These are phyloP conservation scores for Epicoccum nigrum DNA, from an alignment of 2,329 filamentous ascomycete genomes.

Conservation along the genomic window DNA sequence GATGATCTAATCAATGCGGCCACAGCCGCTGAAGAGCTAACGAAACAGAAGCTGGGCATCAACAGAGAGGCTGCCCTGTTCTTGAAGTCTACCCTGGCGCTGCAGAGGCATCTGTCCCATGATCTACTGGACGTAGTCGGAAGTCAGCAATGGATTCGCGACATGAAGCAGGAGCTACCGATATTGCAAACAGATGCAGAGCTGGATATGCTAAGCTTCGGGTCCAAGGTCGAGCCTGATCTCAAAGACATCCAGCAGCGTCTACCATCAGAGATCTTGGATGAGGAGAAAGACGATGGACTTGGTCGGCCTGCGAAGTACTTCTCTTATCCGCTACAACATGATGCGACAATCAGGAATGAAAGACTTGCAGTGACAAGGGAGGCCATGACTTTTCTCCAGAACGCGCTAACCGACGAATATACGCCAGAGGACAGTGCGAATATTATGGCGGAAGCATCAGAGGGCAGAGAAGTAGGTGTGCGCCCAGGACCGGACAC, in stretches of 20 bases:
- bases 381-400: constrained; percentile 46
- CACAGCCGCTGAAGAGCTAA: constrained; percentile 18
- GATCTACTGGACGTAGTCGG: constrained; percentile 4
- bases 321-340: constrained; percentile 33
- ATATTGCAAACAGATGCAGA: constrained; percentile 54
- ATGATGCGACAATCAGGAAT: constrained; percentile 24
- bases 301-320: constrained; percentile 51
- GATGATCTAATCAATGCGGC: constrained; percentile 18
- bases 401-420: constrained; percentile 38
- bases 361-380: constrained; percentile 50
- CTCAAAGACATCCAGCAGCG: constrained; percentile 41
- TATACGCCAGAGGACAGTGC: constrained; percentile 30
- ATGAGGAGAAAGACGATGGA: constrained; percentile 52
- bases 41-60: constrained; percentile 37
- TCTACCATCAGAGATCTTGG: constrained; percentile 38
- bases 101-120: constrained; percentile 6
- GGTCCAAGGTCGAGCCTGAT: constrained; percentile 28
- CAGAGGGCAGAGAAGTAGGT: constrained; percentile 33
- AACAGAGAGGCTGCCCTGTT: constrained; percentile 38
- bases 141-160: constrained; percentile 22
- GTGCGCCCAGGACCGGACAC: neutral
- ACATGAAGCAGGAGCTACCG: constrained; percentile 55
- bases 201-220: constrained; percentile 52
- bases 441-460: constrained; percentile 20
- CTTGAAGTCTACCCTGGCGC: constrained; percentile 27